Conservation (phyloP, 73 alveolate species). For the Paramecium caudatum region DNA sequence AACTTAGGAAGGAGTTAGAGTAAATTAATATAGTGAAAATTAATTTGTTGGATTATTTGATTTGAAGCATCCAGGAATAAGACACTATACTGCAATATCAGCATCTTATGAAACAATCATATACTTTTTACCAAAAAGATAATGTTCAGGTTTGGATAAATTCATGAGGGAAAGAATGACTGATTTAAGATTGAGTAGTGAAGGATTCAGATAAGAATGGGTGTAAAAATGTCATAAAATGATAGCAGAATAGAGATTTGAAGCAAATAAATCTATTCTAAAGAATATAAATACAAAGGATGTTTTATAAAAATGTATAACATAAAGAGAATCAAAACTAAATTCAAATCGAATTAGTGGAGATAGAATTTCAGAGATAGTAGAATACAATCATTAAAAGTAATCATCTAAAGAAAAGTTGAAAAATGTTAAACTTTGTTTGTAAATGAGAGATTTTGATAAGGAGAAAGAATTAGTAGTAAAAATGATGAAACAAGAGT, state of each 20-base stretch:
- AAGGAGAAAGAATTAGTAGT: conserved; percentile 41
- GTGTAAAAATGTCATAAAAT: conserved; percentile 19
- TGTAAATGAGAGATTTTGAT: conserved; percentile 66
- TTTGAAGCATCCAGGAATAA: background rate
- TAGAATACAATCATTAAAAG: background rate
- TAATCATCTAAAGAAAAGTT: background rate
- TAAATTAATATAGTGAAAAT: conserved; percentile 12
- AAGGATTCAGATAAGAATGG: conserved; percentile 16
- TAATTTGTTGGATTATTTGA: conserved; percentile 57
- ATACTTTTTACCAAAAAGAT: conserved; percentile 4
- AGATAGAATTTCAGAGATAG: conserved; percentile 14
- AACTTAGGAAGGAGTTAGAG: background rate
- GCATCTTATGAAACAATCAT: conserved; percentile 25
- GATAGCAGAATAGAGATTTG: background rate
- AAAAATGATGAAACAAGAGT: background rate
- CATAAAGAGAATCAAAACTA: background rate
- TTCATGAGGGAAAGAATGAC: conserved; percentile 9
- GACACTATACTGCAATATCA: conserved; percentile 53
- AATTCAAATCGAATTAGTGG: background rate
- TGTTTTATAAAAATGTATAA: background rate
- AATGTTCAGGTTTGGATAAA: background rate
- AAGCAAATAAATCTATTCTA: background rate
- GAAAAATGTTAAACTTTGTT: conserved; percentile 41
- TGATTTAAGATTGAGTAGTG: conserved; percentile 25
- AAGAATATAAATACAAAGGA: background rate